Evolutionary conservation across 2,329 filamentous ascomycete genomes (phyloP), one percentile per base, ranked within the genome.

Genomic region (Thielaviopsis musarum): DNA sequence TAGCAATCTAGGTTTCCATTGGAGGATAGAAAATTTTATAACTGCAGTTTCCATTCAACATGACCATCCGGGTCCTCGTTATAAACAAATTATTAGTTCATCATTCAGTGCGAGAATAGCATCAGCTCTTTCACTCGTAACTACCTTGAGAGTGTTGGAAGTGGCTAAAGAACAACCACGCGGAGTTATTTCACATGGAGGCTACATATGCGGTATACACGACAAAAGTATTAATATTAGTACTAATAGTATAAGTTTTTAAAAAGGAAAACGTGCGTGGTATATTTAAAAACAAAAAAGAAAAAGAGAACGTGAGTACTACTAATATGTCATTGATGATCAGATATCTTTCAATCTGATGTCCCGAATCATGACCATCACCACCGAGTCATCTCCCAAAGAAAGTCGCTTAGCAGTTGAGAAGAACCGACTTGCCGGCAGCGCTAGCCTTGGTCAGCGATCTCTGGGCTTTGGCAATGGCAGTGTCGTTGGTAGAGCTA

Each of bases 401-500:
- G 3, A 22, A 21, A 49, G 7, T n/a, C 5, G 45, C 45, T 49
- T 52, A 58, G 51, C 57, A 58, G 48, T 52, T 38, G 13, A 28
- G 26, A 34, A 58, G 49, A 24, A 58, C 57, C 7, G 28, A 48
- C 57, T 45, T 17, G 19, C 48, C 57, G 12, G 57, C 57, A 41
- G 57, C 57, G n/a, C 22, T 24, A 5, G 57, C 48, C 6, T 58
- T 38, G 21, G 21, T 22, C n/a, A 58, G 38, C 10, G 45, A 24
- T 6, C 24, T 51, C 48, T 58, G 57, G 4, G 57, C 45, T 7
- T 52, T 49, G 30, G 59, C 52, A 15, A 51, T 41, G 56, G 52
- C 61, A n/a, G 61, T 52, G 21, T 56, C 56, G 22, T 54, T 56
- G 22, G 54, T 38, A 12, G n/a, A 21, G 30, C 7, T 34, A 52